These are phyloP conservation scores for Stereocaulon alpinum DNA, from an alignment of 495 filamentous ascomycete genomes.

Conservation along the genomic window DNA sequence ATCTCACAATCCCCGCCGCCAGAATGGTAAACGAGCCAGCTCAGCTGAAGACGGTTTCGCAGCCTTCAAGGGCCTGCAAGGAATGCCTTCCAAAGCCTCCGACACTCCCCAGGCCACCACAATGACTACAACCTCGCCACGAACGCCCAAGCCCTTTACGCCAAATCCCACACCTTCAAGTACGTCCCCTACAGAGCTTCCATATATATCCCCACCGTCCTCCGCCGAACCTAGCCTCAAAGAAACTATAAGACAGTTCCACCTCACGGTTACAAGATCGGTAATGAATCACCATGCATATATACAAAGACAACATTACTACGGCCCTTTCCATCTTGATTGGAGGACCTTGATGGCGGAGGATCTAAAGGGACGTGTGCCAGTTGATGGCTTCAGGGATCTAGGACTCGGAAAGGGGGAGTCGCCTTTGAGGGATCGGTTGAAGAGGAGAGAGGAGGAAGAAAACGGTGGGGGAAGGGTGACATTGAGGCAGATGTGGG, in stretches of 20 bases:
- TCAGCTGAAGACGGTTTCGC: not conserved
- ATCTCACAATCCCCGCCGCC: not conserved
- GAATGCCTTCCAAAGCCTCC: not conserved
- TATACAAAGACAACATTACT: conserved; percentile 30
- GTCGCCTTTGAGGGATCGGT: conserved; percentile 14
- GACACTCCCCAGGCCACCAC: not conserved
- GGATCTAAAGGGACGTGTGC: conserved; percentile 21
- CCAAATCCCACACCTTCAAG: conserved; percentile 6
- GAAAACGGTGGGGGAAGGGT: not conserved
- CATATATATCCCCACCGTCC: not conserved
- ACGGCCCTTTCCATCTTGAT: conserved; percentile 25
- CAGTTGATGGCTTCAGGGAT: conserved; percentile 20
- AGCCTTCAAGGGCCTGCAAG: not conserved
- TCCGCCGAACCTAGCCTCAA: not conserved
- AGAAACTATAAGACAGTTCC: conserved; percentile 19
- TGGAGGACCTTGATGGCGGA: conserved; percentile 14
- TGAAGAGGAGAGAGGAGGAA: conserved; percentile 8
- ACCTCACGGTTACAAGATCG: conserved; percentile 25
- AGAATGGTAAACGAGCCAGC: not conserved
- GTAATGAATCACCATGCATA: conserved; percentile 30
- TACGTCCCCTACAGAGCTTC: conserved; percentile 7
- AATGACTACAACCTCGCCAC: no score
- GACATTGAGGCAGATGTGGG: not conserved
- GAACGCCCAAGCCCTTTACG: not conserved
- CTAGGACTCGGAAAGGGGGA: conserved; percentile 18